Conservation (phyloP, 2,329 filamentous ascomycete genomes). For the Fusarium tuaranense region DNA sequence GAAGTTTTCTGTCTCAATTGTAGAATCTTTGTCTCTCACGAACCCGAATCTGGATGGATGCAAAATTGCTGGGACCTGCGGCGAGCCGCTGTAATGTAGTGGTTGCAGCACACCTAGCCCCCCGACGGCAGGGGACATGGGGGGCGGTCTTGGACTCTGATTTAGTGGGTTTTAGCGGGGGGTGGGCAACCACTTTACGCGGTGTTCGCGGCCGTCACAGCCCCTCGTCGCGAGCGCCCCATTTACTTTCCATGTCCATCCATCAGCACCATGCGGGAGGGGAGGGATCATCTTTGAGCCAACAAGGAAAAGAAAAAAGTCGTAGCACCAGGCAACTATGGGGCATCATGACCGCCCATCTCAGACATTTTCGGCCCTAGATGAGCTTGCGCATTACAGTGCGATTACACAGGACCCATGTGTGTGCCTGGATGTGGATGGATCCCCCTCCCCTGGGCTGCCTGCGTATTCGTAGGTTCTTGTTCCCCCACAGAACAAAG, state of each 20-base stretch:
- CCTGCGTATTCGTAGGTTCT: slow-evolving; percentile 26
- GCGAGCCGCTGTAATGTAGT: slow-evolving; percentile 35
- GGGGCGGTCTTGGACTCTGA: slow-evolving; percentile 34
- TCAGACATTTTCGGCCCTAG: slow-evolving; percentile 31
- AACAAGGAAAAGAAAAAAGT: slow-evolving; percentile 35
- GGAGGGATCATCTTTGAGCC: slow-evolving; percentile 38
- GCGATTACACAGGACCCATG: not conserved
- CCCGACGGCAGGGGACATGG: slow-evolving; percentile 33
- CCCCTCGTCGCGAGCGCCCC: slow-evolving; percentile 45
- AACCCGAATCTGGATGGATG: slow-evolving; percentile 11
- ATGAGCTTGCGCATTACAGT: slow-evolving; percentile 19
- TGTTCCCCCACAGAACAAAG: slow-evolving; percentile 25
- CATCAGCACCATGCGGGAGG: slow-evolving; percentile 4
- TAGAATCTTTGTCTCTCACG: slow-evolving; percentile 4
- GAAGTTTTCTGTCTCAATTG: slow-evolving; percentile 31
- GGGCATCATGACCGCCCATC: slow-evolving; percentile 35
- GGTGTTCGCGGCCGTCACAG: slow-evolving; percentile 40
- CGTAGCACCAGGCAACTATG: slow-evolving; percentile 49
- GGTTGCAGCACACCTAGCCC: slow-evolving; percentile 30
- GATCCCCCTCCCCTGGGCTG: slow-evolving; percentile 28
- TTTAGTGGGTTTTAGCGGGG: slow-evolving; percentile 43
- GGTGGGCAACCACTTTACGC: slow-evolving; percentile 45
- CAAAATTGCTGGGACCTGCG: slow-evolving; percentile 32
- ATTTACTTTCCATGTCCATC: slow-evolving; percentile 31
- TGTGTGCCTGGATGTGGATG: slow-evolving; percentile 34